phyloP scores from a whole-genome alignment of 345 rosid species.

The Geranium rotundifolium region DNA sequence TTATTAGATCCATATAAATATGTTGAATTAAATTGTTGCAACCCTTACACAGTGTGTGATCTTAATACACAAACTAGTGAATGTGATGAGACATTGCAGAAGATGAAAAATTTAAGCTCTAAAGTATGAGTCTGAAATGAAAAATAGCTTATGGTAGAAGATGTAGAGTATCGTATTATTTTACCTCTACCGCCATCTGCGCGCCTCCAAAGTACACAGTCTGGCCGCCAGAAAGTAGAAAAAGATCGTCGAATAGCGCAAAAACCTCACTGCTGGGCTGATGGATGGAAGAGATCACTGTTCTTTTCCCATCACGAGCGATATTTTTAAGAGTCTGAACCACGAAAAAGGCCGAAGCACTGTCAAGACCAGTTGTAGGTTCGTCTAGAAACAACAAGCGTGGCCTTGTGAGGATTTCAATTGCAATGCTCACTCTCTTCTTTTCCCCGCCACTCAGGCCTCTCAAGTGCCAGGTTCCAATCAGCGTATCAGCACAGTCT shows the following conservation, averaged over 20 bases:
- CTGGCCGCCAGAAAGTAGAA: constrained; percentile 4
- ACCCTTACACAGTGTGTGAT: too few species aligned
- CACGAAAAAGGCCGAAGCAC: not conserved
- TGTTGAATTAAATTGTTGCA: too few species aligned
- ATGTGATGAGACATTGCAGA: too few species aligned
- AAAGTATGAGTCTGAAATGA: too few species aligned
- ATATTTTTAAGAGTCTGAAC: not conserved
- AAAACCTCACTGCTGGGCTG: not conserved
- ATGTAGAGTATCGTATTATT: too few species aligned
- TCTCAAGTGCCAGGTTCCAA: not conserved
- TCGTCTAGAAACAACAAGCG: not conserved
- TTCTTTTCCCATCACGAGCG: not conserved
- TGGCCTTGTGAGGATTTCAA: not conserved
- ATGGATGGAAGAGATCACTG: not conserved
- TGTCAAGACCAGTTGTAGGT: not conserved
- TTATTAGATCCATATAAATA: too few species aligned
- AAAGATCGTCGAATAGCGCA: not conserved
- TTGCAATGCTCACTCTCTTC: not conserved
- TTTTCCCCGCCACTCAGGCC: not conserved
- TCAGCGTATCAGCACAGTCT: not conserved
- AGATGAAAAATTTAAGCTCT: too few species aligned
- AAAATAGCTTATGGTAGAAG: too few species aligned
- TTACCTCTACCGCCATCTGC: not conserved
- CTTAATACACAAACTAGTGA: not conserved
- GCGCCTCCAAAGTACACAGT: constrained; percentile 5